These are phyloP conservation scores for Pyrenochaeta sp. DNA, from an alignment of 2,329 filamentous ascomycete genomes.

Conservation along the genomic window DNA sequence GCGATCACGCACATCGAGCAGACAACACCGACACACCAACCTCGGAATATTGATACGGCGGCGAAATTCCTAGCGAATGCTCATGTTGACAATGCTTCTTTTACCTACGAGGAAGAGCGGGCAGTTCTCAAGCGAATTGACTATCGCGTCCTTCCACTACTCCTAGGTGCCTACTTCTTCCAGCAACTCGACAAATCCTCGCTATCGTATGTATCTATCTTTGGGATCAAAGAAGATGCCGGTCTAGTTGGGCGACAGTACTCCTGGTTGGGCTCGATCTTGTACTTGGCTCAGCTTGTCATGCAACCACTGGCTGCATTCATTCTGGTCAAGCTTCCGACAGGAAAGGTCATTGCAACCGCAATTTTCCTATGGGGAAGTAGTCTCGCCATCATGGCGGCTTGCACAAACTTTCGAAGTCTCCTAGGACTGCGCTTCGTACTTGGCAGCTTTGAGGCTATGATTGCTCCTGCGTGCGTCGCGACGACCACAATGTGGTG, in stretches of 20 bases:
- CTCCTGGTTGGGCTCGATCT: constrained; percentile 68
- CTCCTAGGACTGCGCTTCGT: constrained; percentile 50
- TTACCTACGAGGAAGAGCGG: constrained; percentile 61
- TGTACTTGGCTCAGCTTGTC: constrained; percentile 65
- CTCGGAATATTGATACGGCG: constrained; percentile 50
- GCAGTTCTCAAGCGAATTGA: constrained; percentile 60
- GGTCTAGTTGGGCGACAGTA: constrained; percentile 57
- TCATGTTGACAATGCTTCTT: constrained; percentile 47
- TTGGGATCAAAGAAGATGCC: constrained; percentile 58
- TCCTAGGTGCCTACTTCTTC: constrained; percentile 67
- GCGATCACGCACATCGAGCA: constrained; percentile 24
- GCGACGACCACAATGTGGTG: constrained; percentile 69
- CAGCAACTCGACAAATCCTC: constrained; percentile 62
- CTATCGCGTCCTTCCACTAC: constrained; percentile 58
- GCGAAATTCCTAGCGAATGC: constrained; percentile 55
- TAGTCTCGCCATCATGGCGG: constrained; percentile 62
- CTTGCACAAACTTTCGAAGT: constrained; percentile 53
- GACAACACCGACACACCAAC: constrained; percentile 1
- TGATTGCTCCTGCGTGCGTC: constrained; percentile 59
- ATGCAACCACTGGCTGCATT: constrained; percentile 60
- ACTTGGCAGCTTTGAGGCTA: constrained; percentile 49
- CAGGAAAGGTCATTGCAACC: constrained; percentile 64
- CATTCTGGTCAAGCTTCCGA: constrained; percentile 64
- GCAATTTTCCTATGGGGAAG: constrained; percentile 61
- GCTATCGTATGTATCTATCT: constrained; percentile 57